Evolutionary conservation across 2,329 filamentous ascomycete genomes (phyloP), one percentile per base, ranked within the genome.

Genomic region (Xylaria sp.): DNA sequence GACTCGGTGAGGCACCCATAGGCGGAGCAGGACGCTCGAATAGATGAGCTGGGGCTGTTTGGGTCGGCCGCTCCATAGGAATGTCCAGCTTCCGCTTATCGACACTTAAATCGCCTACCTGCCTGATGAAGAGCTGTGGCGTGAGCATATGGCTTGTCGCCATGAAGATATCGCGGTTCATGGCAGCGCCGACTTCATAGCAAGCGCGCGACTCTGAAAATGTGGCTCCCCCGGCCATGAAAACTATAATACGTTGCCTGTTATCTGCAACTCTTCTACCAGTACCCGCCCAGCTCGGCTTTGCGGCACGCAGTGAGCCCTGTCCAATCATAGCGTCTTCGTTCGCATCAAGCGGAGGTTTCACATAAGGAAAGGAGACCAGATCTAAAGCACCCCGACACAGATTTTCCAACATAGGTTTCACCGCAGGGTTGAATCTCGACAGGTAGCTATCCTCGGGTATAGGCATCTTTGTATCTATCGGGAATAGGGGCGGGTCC

Each of bases 201-300:
- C 95, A 99, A 12, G 89, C 85, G 28, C 95, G 88, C 33, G 92
- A 86, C 78, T 99, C 95, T 4, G 92, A 93, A 75, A 94, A 97
- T 0, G 95, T 98, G 19, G 95, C 95, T 46, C 95, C 95, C 50
- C 95, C 95, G 1, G 94, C 95, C 84, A 98, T 90, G 75, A 97
- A 98, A 15, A 98, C 89, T 62, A 99, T 91, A 57, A 98, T 85
- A 55, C 95, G 88, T 75, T 99, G 95, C 56, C 90, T 87, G 67
- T 94, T 96, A 74, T 98, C 94, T 63, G 83, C 87, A 62, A 81
- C 88, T 28, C 88, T 86, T 47, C 90, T 84, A 45, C 92, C 89
- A 9, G 91, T 89, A 56, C 92, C 92, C 1, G 95, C 95, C 95
- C 95, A 99, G 43, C 94, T 97, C 1, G 94, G 95, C 72, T 97